Evolutionary conservation across 2,329 filamentous ascomycete genomes (phyloP), one percentile per base, ranked within the genome.

Genomic region (Colletotrichum orchidophilum): DNA sequence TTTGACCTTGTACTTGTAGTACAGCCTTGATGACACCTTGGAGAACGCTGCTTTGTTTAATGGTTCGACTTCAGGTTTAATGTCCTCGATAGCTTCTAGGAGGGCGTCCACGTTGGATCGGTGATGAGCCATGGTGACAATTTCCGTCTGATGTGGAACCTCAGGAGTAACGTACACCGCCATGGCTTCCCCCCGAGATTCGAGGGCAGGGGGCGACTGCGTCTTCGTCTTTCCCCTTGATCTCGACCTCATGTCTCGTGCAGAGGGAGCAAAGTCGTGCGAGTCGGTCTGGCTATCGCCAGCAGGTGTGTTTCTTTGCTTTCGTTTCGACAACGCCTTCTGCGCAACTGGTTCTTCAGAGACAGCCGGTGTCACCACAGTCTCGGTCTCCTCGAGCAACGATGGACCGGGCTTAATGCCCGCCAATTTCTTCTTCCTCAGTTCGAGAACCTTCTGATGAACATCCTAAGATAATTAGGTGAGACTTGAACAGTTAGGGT

Each of bases 1-100:
- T 24, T 76, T 77, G 9, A 86, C 80, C 50, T 74, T 82, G 73
- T 80, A 81, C 31, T 77, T 78, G 67, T 77, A 72, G 58, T 80
- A 84, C 4, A 86, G 42, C 8, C 77, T 75, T 21, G 75, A 68
- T 50, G 81, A 79, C 3, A 85, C 64, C 35, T 76, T 80, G 5
- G 70, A 75, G 7, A 74, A 60, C 6, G 66, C 52, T 15, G 13
- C 62, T 39, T 68, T 72, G 4, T 26, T 33, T 11, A 70, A 57
- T 6, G 70, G 70, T 7, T 49, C 50, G 1, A 80, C 60, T 18
- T 80, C 72, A n/a, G 75, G 70, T 3, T 77, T 77, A 27, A 79
- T 76, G 39, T 81, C 79, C 13, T 77, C 60, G 4, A 77, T 50
- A 5, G 79, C 73, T 4, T 76, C 74, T 8, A 73, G 72, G 5